A percentile compares a stretch with the other conserved stretches of the same genome.
phyloP scores from a whole-genome alignment of 2,329 filamentous ascomycete genomes.

The Furcasterigmium sp. region DNA sequence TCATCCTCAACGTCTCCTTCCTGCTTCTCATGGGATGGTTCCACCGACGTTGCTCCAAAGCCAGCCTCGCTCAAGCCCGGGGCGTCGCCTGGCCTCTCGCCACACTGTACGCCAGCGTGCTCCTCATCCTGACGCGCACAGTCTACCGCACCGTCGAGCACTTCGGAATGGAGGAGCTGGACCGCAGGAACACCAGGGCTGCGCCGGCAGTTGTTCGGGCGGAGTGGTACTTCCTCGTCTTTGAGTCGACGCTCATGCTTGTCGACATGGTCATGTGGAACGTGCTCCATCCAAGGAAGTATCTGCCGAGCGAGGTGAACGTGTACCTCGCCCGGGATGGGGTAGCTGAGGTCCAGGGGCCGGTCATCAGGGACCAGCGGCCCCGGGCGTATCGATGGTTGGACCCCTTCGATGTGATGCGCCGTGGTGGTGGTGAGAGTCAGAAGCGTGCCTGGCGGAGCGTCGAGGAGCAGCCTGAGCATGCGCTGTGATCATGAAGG shows the following conservation, averaged over 20 bases:
- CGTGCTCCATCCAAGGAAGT: slow-evolving; percentile 42
- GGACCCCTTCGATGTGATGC: neutral
- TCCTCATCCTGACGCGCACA: slow-evolving; percentile 40
- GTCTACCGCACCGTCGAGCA: slow-evolving; percentile 45
- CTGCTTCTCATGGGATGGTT: slow-evolving; percentile 36
- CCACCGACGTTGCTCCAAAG: slow-evolving; percentile 28
- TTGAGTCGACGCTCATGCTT: slow-evolving; percentile 49
- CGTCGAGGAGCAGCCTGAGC: no score
- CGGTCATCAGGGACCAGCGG: neutral
- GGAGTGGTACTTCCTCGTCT: slow-evolving; percentile 55
- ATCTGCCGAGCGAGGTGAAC: slow-evolving; percentile 40
- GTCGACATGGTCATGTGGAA: slow-evolving; percentile 45
- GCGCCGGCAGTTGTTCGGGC: slow-evolving; percentile 44
- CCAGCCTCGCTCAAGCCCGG: slow-evolving; percentile 8
- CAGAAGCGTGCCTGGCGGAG: neutral
- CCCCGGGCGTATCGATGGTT: slow-evolving; percentile 1
- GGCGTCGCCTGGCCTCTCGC: slow-evolving; percentile 20
- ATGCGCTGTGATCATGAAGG: no score
- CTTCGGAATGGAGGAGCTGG: slow-evolving; percentile 19
- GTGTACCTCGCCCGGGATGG: slow-evolving; percentile 46
- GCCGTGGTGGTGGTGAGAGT: neutral
- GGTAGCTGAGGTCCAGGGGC: slow-evolving; percentile 8
- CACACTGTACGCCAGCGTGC: slow-evolving; percentile 36
- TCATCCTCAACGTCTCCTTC: slow-evolving; percentile 41
- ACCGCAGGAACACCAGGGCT: slow-evolving; percentile 5